These are phyloP conservation scores for Telopea speciosissima DNA, from an alignment of 177 flowering plant genomes.

Conservation along the genomic window DNA sequence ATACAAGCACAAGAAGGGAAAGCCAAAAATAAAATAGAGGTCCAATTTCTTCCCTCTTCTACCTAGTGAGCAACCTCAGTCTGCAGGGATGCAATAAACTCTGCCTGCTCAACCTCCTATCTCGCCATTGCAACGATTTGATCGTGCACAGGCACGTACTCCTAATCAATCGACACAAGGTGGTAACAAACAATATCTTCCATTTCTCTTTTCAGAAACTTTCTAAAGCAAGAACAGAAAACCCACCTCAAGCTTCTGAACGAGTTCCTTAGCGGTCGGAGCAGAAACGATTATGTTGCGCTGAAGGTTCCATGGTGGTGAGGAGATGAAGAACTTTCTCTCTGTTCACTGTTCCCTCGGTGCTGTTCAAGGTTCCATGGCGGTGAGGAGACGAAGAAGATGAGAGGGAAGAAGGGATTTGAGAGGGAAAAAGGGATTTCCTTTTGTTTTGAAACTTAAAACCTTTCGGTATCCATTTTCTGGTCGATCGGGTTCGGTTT, in stretches of 20 bases:
- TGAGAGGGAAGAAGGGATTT: no score
- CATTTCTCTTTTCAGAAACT: background rate
- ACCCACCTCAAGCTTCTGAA: conserved; percentile 28
- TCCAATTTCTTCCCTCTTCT: background rate
- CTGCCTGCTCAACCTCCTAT: conserved; percentile 36
- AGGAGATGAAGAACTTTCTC: no score
- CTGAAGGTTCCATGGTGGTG: no score
- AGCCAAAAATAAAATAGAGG: no score
- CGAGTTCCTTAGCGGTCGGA: conserved; percentile 24
- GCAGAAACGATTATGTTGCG: conserved; percentile 28
- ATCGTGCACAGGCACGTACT: conserved; percentile 29
- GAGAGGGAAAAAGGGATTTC: no score
- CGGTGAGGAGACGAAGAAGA: no score
- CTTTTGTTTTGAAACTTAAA: no score
- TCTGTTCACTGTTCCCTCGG: no score
- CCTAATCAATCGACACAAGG: conserved; percentile 17
- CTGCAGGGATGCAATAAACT: conserved; percentile 12
- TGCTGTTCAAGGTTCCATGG: no score
- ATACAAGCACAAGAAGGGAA: background rate
- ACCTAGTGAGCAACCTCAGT: conserved; percentile 23
- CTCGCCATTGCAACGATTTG: conserved; percentile 23
- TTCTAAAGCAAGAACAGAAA: background rate
- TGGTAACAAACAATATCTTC: background rate
- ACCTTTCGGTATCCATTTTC: no score
- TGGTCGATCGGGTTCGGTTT: no score